Base-by-base conservation (phyloP, 2,329 filamentous ascomycete genomes). In the Cladosporium cucumerinum region DNA sequence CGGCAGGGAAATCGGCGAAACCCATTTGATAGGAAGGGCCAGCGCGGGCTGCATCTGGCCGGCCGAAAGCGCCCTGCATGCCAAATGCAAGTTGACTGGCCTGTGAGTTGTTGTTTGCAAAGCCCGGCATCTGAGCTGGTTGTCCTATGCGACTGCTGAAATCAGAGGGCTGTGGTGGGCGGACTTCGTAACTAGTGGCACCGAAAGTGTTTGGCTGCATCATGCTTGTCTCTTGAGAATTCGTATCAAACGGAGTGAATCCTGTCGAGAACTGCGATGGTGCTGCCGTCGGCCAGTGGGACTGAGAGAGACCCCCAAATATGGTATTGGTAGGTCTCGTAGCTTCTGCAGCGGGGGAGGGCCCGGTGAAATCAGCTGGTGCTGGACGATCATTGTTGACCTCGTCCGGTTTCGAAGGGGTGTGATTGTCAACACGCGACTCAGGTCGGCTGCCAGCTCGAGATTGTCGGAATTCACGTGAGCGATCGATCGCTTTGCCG, bases 401-500 rank as follows among this genome's bases (percentile, higher is more conserved):
- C 34, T 62, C 49, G 25, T 23, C 48, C 2, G 26, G 60, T 49
- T 62, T 54, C 4, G 60, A 46, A 8, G 60, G 60, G 0, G 49
- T 62, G 12, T 32, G 25, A 18, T 32, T 34, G 32, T 62, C 60
- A 21, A 55, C 23, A n/a, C 60, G 48, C 18, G 57, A 65, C 16
- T 59, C 58, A 6, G 63, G 63, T 30, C 57, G 51, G 28, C 63
- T 67, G 6, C 61, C 39, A 5, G 70, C 71, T n/a, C 70, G 55
- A 21, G 68, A 66, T 12, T 43, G 57, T 14, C 71, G 67, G 21
- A 75, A 69, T 62, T 74, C 70, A 25, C 67, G 72, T 12, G 75
- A 70, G 36, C 71, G 72, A 48, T 75, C 72, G n/a, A 74, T 70
- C 3, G 75, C 74, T n/a, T 69, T 66, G 3, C 68, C 70, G 58